Conservation (phyloP, 2,329 filamentous ascomycete species). For the Talaromyces sp. region DNA sequence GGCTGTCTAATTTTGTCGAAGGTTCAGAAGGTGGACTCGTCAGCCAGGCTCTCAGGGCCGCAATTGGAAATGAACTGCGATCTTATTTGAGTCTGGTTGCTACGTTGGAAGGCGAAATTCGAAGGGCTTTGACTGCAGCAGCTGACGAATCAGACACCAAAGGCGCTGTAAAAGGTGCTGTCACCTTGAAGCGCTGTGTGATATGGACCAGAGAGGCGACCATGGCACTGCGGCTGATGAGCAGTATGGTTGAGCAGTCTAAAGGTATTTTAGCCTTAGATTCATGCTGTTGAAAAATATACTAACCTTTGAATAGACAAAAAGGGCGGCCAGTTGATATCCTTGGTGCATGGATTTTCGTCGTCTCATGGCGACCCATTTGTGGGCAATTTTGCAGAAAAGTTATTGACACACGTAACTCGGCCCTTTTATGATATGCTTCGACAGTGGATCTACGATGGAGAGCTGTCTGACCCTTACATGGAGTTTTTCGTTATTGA, state of each 20-base stretch:
- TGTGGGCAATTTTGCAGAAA: conserved; percentile 86
- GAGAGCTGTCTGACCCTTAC: conserved; percentile 93
- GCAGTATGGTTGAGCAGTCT: conserved; percentile 86
- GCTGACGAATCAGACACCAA: conserved; percentile 52
- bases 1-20: conserved; percentile 74
- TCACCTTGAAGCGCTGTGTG: conserved; percentile 90
- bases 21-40: conserved; percentile 77
- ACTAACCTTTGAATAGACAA: conserved; percentile 39
- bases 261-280: conserved; percentile 48
- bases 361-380: conserved; percentile 93
- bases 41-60: conserved; percentile 83
- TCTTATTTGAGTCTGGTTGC: conserved; percentile 88
- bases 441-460: conserved; percentile 95
- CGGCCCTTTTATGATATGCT: conserved; percentile 95
- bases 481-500: conserved; percentile 92
- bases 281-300: not conserved
- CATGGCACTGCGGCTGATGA: conserved; percentile 90
- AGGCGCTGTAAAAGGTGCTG: conserved; percentile 76
- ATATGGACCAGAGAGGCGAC: conserved; percentile 97
- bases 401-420: conserved; percentile 78
- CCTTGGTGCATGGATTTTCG: conserved; percentile 87
- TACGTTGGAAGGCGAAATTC: conserved; percentile 86
- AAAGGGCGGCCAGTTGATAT: conserved; percentile 87
- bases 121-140: conserved; percentile 70
- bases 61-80: conserved; percentile 75